phyloP scores from a whole-genome alignment of 768 basidiomycete species.

The Roridomyces roridus region DNA sequence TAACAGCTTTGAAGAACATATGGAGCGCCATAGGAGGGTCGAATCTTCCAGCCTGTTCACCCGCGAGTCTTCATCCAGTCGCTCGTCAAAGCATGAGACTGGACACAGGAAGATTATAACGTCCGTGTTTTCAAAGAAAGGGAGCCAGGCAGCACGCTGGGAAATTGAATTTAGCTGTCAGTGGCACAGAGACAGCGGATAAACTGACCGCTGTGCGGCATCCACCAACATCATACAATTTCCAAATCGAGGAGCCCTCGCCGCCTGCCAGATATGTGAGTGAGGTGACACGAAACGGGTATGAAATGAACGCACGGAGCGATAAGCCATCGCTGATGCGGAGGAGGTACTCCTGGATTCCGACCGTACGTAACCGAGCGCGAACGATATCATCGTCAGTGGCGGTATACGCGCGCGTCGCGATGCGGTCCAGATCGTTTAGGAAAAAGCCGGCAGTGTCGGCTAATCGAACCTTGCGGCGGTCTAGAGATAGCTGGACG shows the following conservation, averaged over 20 bases:
- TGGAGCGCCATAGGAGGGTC: slow-evolving; percentile 71
- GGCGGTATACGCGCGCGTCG: slow-evolving; percentile 63
- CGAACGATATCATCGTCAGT: slow-evolving; percentile 78
- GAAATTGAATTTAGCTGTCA: slow-evolving; percentile 11
- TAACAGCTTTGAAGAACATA: slow-evolving; percentile 71
- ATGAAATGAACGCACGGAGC: slow-evolving; percentile 7
- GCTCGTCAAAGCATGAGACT: slow-evolving; percentile 81
- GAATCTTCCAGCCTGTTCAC: slow-evolving; percentile 81
- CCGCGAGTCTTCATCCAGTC: slow-evolving; percentile 68
- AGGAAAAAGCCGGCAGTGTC: slow-evolving; percentile 78
- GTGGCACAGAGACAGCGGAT: neutral
- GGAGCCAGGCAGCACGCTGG: slow-evolving; percentile 79
- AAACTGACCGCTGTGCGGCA: slow-evolving; percentile 69
- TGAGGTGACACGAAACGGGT: neutral
- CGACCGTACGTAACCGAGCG: slow-evolving; percentile 71
- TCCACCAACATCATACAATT: slow-evolving; percentile 80
- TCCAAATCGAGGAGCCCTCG: slow-evolving; percentile 61
- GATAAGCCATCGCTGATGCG: slow-evolving; percentile 22
- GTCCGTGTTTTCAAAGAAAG: slow-evolving; percentile 80
- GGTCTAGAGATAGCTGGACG: slow-evolving; percentile 55
- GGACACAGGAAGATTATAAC: slow-evolving; percentile 85
- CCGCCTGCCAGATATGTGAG: slow-evolving; percentile 28
- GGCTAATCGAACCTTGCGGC: slow-evolving; percentile 55
- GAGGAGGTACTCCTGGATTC: slow-evolving; percentile 67
- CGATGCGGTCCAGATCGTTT: slow-evolving; percentile 70